phyloP scores from a whole-genome alignment of 1,139 yeast species.

The Arxiozyma bovina region DNA sequence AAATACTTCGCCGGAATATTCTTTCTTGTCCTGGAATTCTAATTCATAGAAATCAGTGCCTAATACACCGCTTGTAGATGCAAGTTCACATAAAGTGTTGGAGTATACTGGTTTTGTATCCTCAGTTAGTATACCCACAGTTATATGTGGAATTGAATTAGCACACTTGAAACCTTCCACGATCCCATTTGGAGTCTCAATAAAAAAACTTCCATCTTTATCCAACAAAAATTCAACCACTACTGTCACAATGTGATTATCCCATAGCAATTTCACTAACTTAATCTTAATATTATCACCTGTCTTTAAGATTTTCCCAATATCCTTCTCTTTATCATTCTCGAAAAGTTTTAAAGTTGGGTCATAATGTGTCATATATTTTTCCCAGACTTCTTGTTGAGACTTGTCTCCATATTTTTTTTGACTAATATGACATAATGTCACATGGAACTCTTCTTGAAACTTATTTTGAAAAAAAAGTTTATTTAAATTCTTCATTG shows the following conservation, averaged over 20 bases:
- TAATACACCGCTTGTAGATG: neutral
- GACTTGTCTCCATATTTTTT: constrained; percentile 25
- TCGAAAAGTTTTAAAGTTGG: constrained; percentile 7
- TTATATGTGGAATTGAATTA: constrained; percentile 58
- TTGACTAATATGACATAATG: constrained; percentile 51
- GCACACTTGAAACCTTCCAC: constrained; percentile 30
- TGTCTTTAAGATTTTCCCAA: constrained; percentile 2
- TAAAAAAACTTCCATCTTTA: constrained; percentile 7
- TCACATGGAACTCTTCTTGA: constrained; percentile 64
- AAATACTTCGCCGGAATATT: constrained; percentile 17
- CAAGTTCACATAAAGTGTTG: constrained; percentile 33
- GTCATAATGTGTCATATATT: constrained; percentile 20
- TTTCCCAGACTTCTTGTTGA: constrained; percentile 30
- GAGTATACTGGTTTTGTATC: constrained; percentile 46
- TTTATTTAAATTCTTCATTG: neutral
- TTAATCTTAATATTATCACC: constrained; percentile 32
- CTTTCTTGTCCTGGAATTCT: constrained; percentile 11
- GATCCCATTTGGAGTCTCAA: constrained; percentile 24
- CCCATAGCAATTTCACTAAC: constrained; percentile 43
- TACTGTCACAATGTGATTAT: constrained; percentile 48
- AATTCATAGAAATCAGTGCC: constrained; percentile 12
- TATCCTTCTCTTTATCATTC: constrained; percentile 3
- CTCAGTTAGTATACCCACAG: constrained; percentile 53
- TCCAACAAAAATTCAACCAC: constrained; percentile 36
- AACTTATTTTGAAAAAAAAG: constrained; percentile 31